These are phyloP conservation scores for Brassica napus DNA, from an alignment of 345 rosid species.

Conservation along the genomic window DNA sequence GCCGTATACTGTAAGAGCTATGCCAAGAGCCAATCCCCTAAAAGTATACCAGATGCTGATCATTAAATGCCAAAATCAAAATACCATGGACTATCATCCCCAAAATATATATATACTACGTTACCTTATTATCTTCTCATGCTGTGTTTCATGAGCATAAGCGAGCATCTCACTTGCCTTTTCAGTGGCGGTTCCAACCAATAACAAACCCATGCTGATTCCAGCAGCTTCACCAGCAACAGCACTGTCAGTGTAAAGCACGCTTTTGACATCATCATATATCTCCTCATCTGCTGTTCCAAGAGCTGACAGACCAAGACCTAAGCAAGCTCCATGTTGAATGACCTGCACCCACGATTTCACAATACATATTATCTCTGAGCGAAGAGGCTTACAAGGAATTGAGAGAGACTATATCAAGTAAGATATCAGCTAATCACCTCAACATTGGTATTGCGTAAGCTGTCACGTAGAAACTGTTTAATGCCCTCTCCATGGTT, in stretches of 20 bases:
- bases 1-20: conserved; percentile 98
- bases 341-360: conserved; percentile 63
- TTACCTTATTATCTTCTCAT: conserved; percentile 97
- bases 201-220: conserved; percentile 92
- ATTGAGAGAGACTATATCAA: not conserved
- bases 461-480: conserved; percentile 90
- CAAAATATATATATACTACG: not conserved
- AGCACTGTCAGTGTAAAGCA: conserved; percentile 87
- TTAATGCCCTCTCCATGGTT: conserved; percentile 99
- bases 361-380: not conserved
- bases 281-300: conserved; percentile 99
- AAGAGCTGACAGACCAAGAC: conserved; percentile 96
- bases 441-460: conserved; percentile 89
- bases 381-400: conserved; percentile 22
- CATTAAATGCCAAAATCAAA: conserved; percentile 7
- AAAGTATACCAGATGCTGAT: conserved; percentile 14
- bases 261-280: conserved; percentile 85
- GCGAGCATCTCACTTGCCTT: conserved; percentile 98
- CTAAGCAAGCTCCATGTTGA: conserved; percentile 99
- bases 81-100: conserved; percentile 9
- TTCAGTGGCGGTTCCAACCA: conserved; percentile 99
- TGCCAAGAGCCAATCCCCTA: conserved; percentile 95
- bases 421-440: conserved; percentile 39
- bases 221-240: conserved; percentile 99
- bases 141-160: conserved; percentile 98